Evolutionary conservation across 2,329 filamentous ascomycete species (phyloP).

Genomic region (Stemphylium lycopersici): DNA sequence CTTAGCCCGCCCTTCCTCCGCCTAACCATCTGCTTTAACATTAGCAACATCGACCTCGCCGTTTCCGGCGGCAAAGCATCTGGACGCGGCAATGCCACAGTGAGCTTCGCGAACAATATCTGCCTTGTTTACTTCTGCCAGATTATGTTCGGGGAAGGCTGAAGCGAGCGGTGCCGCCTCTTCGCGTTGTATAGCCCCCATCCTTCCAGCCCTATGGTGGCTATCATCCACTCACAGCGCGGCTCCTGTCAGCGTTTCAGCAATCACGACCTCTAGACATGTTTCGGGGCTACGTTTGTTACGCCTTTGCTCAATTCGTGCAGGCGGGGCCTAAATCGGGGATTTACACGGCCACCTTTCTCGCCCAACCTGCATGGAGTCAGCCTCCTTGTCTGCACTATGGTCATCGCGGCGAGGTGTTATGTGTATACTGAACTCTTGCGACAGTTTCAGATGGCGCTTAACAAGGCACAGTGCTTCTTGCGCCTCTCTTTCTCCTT

Average conservation of each 20-base stretch:
- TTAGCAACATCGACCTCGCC: too few species aligned
- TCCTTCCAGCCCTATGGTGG: not conserved
- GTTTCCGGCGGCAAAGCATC: too few species aligned
- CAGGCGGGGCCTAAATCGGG: constrained; percentile 21
- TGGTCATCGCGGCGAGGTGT: constrained; percentile 20
- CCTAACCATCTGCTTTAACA: too few species aligned
- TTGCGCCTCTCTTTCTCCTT: constrained; percentile 13
- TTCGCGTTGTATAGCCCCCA: not conserved
- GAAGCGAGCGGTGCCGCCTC: not conserved
- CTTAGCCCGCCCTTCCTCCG: too few species aligned
- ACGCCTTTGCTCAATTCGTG: constrained; percentile 6
- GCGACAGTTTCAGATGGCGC: constrained; percentile 24
- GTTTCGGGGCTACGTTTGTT: constrained; percentile 4
- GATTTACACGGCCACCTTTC: constrained; percentile 23
- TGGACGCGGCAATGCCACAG: too few species aligned
- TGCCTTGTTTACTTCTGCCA: too few species aligned
- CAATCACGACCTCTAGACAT: not conserved
- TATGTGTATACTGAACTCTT: constrained; percentile 25
- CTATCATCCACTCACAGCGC: not conserved
- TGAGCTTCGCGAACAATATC: too few species aligned
- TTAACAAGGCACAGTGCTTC: constrained; percentile 11
- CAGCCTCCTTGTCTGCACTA: constrained; percentile 22
- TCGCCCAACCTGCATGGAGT: constrained; percentile 16
- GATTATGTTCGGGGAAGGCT: not conserved
- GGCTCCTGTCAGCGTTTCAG: constrained; percentile 1